Evolutionary conservation across 2,329 filamentous ascomycete species (phyloP), one percentile per base, ranked within the genome.

Genomic region (Epichloe amarillans): DNA sequence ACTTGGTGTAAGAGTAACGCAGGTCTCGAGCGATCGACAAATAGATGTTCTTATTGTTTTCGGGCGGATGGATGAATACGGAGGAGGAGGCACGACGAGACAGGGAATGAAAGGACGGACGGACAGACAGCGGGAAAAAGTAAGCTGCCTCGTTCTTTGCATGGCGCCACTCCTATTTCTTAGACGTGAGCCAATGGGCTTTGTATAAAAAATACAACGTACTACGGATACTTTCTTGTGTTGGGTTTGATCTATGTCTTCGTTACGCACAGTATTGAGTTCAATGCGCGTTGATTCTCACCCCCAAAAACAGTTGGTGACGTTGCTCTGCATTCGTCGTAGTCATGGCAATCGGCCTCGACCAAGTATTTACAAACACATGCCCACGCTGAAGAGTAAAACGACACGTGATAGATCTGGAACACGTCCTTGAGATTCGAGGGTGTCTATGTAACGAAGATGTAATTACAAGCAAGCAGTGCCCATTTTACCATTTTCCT

Each of bases 161-260:
- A 48, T 56, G 59, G 56, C 55, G 56, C 54, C 42, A 55, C 56
- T 64, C 56, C 56, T 64, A 57, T 62, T 63, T 64, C 57, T 59
- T 65, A 66, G 62, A 66, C 60, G 62, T 64, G 59, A 62, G 60
- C 58, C 59, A 58, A 58, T 55, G 61, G 60, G 60, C 60, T 61
- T 61, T 66, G 64, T 66, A 66, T 66, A 49, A 47, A 66, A 63
- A 65, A 64, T 62, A 66, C 61, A 65, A 64, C 57, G 57, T 62
- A 58, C 57, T 62, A 64, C 55, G 44, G 50, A 52, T 49, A 21
- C 35, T 50, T 37, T 26, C 38, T 23, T 14, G 35, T 47, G 45
- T 42, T 36, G 2, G n/a, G 21, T 7, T 17, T 21, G n/a, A 23
- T 5, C 41, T 10, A 2, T 30, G 11, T 40, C 5, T 49, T 30